Conservation (phyloP, 148 eudicot species). For the Diospyros lotus region DNA sequence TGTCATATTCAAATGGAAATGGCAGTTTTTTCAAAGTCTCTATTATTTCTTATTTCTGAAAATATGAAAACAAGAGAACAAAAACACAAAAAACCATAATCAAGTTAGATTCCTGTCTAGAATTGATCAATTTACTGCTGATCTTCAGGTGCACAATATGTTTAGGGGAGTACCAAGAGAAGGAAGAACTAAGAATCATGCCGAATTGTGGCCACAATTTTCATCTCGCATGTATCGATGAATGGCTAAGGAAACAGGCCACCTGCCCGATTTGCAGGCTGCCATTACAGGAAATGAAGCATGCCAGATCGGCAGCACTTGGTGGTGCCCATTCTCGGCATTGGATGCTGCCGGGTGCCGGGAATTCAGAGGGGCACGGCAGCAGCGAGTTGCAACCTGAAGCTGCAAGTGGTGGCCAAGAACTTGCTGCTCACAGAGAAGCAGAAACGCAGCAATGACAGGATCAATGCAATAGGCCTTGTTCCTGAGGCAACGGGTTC, state of each 20-base stretch:
- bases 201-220: constrained; percentile 70
- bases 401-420: neutral
- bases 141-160: constrained; percentile 65
- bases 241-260: constrained; percentile 60
- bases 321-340: constrained; percentile 15
- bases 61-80: too few species aligned
- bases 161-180: constrained; percentile 68
- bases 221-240: constrained; percentile 72
- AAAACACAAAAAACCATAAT: too few species aligned
- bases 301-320: constrained; percentile 4
- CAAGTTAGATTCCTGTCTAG: too few species aligned
- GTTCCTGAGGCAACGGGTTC: constrained; percentile 70
- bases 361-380: neutral
- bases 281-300: constrained; percentile 34
- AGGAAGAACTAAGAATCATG: constrained; percentile 62
- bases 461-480: constrained; percentile 18
- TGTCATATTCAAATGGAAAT: too few species aligned
- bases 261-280: constrained; percentile 78
- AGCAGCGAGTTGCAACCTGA: neutral
- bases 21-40: too few species aligned
- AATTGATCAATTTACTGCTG: neutral
- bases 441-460: constrained; percentile 19
- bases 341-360: constrained; percentile 6
- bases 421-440: constrained; percentile 12
- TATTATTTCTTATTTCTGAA: neutral